Evolutionary conservation across 2,329 filamentous ascomycete species (phyloP).

Genomic region (Penicillium sp.): DNA sequence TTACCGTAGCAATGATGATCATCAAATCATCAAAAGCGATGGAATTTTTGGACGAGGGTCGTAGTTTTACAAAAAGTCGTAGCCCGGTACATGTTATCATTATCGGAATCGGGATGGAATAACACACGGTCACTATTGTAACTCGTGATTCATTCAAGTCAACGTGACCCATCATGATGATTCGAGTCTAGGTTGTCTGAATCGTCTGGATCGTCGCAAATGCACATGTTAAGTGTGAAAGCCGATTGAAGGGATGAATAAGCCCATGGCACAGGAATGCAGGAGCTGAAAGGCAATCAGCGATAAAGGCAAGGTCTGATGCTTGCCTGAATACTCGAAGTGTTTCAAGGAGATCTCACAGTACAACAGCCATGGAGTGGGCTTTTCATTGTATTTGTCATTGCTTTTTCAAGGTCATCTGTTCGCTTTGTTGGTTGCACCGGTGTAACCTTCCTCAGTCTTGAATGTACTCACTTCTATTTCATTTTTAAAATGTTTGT

Average conservation of each 20-base stretch:
- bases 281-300: not conserved
- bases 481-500: not conserved
- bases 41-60: slow-evolving; percentile 2
- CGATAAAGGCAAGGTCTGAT: not conserved
- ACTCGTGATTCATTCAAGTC: slow-evolving; percentile 11
- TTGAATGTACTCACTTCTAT: too few relatives aligned
- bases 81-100: slow-evolving; percentile 11
- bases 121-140: slow-evolving; percentile 7
- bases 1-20: slow-evolving; percentile 16
- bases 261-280: not conserved
- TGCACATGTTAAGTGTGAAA: not conserved
- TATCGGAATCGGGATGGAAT: slow-evolving; percentile 15
- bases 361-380: not conserved
- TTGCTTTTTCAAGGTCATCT: not conserved
- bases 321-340: not conserved
- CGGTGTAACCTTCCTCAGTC: not conserved
- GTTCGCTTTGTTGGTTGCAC: not conserved
- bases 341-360: not conserved
- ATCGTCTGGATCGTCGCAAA: too few relatives aligned
- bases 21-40: slow-evolving; percentile 14
- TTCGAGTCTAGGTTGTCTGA: not conserved
- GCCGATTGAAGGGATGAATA: not conserved
- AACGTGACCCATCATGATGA: not conserved
- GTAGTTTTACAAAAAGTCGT: slow-evolving; percentile 14
- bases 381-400: not conserved